Base-by-base conservation (phyloP, 164 flowering plant species). In the Liquidambar formosana region DNA sequence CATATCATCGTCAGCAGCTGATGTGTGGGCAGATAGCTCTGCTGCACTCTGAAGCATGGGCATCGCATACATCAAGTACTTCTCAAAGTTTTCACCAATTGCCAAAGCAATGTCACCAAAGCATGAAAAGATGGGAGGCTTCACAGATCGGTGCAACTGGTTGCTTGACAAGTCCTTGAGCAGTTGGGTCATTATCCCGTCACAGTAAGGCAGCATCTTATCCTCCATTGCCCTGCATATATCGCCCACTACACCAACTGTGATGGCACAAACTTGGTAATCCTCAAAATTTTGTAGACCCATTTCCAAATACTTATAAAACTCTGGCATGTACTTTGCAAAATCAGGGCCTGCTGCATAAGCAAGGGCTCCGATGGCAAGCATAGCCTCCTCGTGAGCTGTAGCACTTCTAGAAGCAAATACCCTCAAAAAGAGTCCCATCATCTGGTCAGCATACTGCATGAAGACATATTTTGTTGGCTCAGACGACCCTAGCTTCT, bases 21-120 rank as follows among this genome's bases (percentile, higher is more conserved):
- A 45, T 49, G 78, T 73, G 60, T 71, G 86, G 12, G 75, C 76
- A 54, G 86, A 83, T 16, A 85, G 54, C 62, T 83, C 89, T 9
- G 87, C 89, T 19, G 89, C 91, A 74, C 89, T 75, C 64, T 87
- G 89, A 19, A 87, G 86, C 91, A 87, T 87, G 25, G 89, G 89
- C 89, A 87, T 85, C 5, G 91, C 89, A 79, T 85, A 85, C 53
- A 69, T 75, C 75, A 87, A 78, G 75, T 87, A 87, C 81, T 87
- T 87, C 71, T 85, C 87, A 76, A 87, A 87, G 64, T 80, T 77
- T 63, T 85, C 89, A 13, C 89, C 89, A 44, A 87, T 87, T 22
- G 91, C 91, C 69, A 85, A 68, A 5, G 89, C 89, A 64, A 87
- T 80, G 69, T 87, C 91, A 48, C 89, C 89, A 74, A 87, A 82